Evolutionary conservation across 2,329 filamentous ascomycete species (phyloP), one percentile per base, ranked within the genome.

Genomic region (Aureobasidium sp.): DNA sequence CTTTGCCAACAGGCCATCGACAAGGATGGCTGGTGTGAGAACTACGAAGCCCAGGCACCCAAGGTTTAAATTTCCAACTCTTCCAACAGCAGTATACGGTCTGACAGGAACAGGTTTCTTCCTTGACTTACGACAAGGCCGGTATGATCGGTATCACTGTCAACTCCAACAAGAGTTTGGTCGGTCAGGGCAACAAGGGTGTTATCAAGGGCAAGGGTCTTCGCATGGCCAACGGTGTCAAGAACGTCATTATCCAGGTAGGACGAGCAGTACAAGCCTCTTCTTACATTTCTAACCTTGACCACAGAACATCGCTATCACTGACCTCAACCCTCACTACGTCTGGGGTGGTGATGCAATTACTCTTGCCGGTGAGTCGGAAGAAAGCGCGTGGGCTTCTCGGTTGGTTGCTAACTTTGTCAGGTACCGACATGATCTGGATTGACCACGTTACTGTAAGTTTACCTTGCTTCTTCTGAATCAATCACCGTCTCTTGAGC

Each of bases 1-100:
- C n/a, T 23, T 8, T 61, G 83, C 70, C 83, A 86, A 74, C 66
- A 78, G 43, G 80, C 83, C 64, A 84, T 43, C n/a, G 81, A 85
- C 74, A 74, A 82, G 74, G 73, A 84, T 68, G 67, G 76, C 67
- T 83, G 81, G 79, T 86, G 83, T 71, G 60, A 67, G 33, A 63
- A 61, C 54, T 60, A 63, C n/a, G 42, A 61, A 38, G 35, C 63
- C 15, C 46, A 49, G 40, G 65, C 66, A 3, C 65, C 64, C 7
- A 58, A 59, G 15, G 65, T 53, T 27, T 27, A 35, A n/a, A 40
- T 50, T 11, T 13, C 1, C 9, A 15, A 19, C n/a, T 15, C 7
- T 7, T 2, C n/a, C 25, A 11, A 9, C n/a, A 25, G 17, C 10
- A 21, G 15, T 10, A 10, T 8, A 9, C 8, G 23, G 15, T 31